Base-by-base conservation (phyloP, 2,329 filamentous ascomycete genomes). In the Arachnopeziza araneosa region DNA sequence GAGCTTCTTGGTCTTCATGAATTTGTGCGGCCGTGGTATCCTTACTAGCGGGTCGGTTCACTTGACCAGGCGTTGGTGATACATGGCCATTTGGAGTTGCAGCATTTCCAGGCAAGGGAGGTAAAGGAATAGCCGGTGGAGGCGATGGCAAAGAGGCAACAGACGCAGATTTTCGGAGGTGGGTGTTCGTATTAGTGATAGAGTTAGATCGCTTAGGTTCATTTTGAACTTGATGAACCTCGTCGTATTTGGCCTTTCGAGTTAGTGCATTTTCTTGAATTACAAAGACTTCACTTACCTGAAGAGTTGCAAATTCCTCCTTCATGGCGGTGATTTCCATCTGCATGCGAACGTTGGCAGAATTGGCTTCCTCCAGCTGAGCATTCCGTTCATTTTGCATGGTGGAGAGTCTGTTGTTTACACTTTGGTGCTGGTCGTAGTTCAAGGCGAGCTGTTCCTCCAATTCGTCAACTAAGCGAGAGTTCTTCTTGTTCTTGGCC, bases 371-470 rank as follows among this genome's bases (percentile, higher is more conserved):
- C 63, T 96, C 90, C 48, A 96, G 76, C 68, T 93, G 87, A 56
- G 81, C 80, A 62, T 87, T 84, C 54, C 88, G 87, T 75, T 93
- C 89, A 21, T 85, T 84, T 71, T 92, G 88, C 54, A 93, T 80
- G 54, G 89, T 87, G 56, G 93, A 97, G 57, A 98, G 78, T 57
- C 93, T 87, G 76, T 96, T 96, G 74, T 85, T 92, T 14, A 88
- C 87, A 61, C 85, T 80, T 71, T 97, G 91, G 62, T 93, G 92
- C 73, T 96, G 90, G 71, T 99, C 95, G 75, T 92, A 99, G 76
- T 95, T 97, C 72, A 83, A 91, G 71, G 93, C 93, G 57, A 99
- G 85, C 75, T 99, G 95, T 69, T 98, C 93, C 75, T 99, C 95
- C 5, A 99, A 86, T 76, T 99, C 93, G 73, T 98, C 91, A 9